A percentile compares a stretch with the other conserved stretches of the same genome.
phyloP scores from a whole-genome alignment of 345 rosid species.

The Citrus hindsii region DNA sequence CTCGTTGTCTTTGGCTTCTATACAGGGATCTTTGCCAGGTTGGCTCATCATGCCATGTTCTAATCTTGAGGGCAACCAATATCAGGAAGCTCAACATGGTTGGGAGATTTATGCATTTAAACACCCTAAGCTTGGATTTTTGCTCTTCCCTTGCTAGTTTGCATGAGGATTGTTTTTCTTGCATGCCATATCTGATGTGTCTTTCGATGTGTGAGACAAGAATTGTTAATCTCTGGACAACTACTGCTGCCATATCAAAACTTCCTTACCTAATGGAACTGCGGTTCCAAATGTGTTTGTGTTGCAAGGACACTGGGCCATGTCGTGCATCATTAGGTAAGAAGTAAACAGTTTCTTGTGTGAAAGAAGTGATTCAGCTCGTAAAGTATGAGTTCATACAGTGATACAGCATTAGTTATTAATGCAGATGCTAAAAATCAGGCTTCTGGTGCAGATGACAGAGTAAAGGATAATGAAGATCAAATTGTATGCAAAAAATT shows the following conservation, averaged over 20 bases:
- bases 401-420: slow-evolving; percentile 9
- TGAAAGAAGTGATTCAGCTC: slow-evolving; percentile 14
- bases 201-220: slow-evolving; percentile 61
- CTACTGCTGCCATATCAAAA: slow-evolving; percentile 39
- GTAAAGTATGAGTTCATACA: neutral
- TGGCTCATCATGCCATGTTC: slow-evolving; percentile 38
- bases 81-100: slow-evolving; percentile 38
- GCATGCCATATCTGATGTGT: slow-evolving; percentile 47
- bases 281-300: slow-evolving; percentile 49
- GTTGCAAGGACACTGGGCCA: slow-evolving; percentile 45
- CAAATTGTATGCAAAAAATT: neutral
- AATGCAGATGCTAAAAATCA: slow-evolving; percentile 12
- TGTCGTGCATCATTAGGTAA: slow-evolving; percentile 33
- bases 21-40: slow-evolving; percentile 33
- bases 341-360: slow-evolving; percentile 6
- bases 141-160: slow-evolving; percentile 46
- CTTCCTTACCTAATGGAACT: slow-evolving; percentile 46
- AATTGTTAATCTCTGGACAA: slow-evolving; percentile 51
- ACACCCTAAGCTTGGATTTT: slow-evolving; percentile 45
- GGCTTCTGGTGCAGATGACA: slow-evolving; percentile 6
- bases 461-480: neutral
- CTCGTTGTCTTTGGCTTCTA: slow-evolving; percentile 5
- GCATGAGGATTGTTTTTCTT: slow-evolving; percentile 50
- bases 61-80: slow-evolving; percentile 29
- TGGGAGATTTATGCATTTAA: slow-evolving; percentile 39